Conservation (phyloP, 441 rosid species). For the Pelargonium fulgidum region DNA sequence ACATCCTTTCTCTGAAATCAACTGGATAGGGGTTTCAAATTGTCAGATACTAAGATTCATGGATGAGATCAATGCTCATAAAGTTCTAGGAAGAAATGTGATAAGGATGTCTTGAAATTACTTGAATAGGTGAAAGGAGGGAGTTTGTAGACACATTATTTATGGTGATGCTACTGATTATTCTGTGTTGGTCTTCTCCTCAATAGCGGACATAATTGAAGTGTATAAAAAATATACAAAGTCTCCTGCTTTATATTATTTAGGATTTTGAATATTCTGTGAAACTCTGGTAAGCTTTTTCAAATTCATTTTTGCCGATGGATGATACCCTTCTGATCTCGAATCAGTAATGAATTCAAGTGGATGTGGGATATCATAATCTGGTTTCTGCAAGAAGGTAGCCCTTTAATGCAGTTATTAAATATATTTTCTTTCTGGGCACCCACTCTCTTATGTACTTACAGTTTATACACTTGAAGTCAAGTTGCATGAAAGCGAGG, state of each 20-base stretch:
- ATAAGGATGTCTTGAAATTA: too few species aligned
- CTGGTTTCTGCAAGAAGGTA: too few species aligned
- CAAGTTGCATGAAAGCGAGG: neutral
- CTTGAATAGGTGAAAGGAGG: neutral
- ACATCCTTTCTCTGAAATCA: neutral
- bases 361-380: too few species aligned
- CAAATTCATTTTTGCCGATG: neutral
- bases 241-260: neutral
- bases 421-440: neutral
- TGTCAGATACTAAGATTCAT: neutral
- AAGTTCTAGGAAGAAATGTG: too few species aligned
- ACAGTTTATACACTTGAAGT: neutral
- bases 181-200: too few species aligned
- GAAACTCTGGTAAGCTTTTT: conserved; percentile 1
- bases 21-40: neutral
- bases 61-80: neutral
- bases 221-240: neutral
- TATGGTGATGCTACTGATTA: neutral
- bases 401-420: too few species aligned
- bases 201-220: neutral
- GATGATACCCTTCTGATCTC: neutral
- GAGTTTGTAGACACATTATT: neutral
- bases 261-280: conserved; percentile 3
- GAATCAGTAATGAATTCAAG: neutral
- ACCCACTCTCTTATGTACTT: neutral